Conservation (phyloP, 78 protist genomes). For the Creolimax fragrantissima region DNA sequence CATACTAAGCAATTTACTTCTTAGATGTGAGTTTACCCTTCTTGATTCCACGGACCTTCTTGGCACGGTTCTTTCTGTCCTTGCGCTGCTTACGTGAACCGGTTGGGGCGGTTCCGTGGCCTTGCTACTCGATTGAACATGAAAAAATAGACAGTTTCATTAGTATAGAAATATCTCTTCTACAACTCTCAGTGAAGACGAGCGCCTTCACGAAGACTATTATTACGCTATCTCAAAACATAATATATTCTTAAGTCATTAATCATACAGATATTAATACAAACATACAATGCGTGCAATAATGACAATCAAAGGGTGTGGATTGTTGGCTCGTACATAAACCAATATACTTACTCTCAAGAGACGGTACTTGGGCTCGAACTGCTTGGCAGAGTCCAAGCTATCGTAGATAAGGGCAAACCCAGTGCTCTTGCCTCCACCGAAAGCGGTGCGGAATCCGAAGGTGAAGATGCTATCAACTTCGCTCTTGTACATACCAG, state of each 20-base stretch:
- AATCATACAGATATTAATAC: no score
- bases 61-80: slow-evolving; percentile 89
- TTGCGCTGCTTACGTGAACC: slow-evolving; percentile 82
- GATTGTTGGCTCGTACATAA: no score
- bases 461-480: slow-evolving; percentile 60
- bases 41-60: slow-evolving; percentile 81
- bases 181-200: no score
- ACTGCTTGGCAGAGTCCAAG: slow-evolving; percentile 66
- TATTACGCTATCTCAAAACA: no score
- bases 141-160: no score
- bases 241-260: no score
- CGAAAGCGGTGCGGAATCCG: slow-evolving; percentile 89
- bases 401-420: slow-evolving; percentile 92
- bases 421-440: slow-evolving; percentile 94
- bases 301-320: no score
- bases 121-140: neutral
- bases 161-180: no score
- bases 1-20: neutral
- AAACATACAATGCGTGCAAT: no score
- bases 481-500: slow-evolving; percentile 83
- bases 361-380: slow-evolving; percentile 84
- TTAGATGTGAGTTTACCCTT: slow-evolving; percentile 34
- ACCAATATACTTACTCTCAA: slow-evolving; percentile 69
- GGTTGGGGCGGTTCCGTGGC: neutral
- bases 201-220: no score